Percentiles rank a stretch among this genome's conserved stretches.
Conservation (phyloP, 495 filamentous ascomycete species). For the Aspergillus incahuasiensis region DNA sequence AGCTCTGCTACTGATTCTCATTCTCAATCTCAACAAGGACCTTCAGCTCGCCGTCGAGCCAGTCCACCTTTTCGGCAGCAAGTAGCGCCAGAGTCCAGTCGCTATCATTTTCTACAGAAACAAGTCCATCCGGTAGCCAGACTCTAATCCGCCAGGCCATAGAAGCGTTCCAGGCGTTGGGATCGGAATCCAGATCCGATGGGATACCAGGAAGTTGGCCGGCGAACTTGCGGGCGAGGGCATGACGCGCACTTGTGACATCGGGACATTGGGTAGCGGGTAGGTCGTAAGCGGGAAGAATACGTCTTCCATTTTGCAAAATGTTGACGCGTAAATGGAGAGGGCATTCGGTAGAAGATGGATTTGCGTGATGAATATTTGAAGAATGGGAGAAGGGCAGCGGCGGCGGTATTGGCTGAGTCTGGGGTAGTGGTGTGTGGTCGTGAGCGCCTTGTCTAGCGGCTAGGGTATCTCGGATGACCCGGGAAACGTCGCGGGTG, state of each 20-base stretch:
- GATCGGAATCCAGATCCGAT: slow-evolving; percentile 15
- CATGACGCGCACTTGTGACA: slow-evolving; percentile 27
- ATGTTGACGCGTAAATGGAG: slow-evolving; percentile 40
- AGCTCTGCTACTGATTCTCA: background rate
- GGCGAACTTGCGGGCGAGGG: slow-evolving; percentile 30
- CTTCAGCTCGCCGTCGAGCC: slow-evolving; percentile 50
- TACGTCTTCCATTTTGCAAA: slow-evolving; percentile 38
- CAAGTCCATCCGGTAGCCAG: slow-evolving; percentile 39
- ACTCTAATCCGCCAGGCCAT: slow-evolving; percentile 36
- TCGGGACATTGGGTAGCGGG: slow-evolving; percentile 34
- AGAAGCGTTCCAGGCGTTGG: slow-evolving; percentile 14
- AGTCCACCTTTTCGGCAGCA: slow-evolving; percentile 42
- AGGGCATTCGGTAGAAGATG: slow-evolving; percentile 12
- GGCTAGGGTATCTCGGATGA: slow-evolving; percentile 39
- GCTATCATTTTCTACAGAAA: slow-evolving; percentile 33
- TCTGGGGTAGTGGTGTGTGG: slow-evolving; percentile 15
- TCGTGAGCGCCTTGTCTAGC: slow-evolving; percentile 19
- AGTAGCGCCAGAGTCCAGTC: slow-evolving; percentile 44
- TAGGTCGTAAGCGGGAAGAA: slow-evolving; percentile 36
- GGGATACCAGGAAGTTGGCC: slow-evolving; percentile 29
- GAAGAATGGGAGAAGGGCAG: slow-evolving; percentile 14
- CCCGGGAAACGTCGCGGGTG: slow-evolving; percentile 39
- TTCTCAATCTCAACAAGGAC: slow-evolving; percentile 39
- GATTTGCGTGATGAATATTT: background rate
- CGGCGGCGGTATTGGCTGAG: slow-evolving; percentile 18